A percentile compares a stretch with the other conserved stretches of the same genome.
phyloP scores from a whole-genome alignment of 176 grass and related monocot species.

The Eleusine coracana region DNA sequence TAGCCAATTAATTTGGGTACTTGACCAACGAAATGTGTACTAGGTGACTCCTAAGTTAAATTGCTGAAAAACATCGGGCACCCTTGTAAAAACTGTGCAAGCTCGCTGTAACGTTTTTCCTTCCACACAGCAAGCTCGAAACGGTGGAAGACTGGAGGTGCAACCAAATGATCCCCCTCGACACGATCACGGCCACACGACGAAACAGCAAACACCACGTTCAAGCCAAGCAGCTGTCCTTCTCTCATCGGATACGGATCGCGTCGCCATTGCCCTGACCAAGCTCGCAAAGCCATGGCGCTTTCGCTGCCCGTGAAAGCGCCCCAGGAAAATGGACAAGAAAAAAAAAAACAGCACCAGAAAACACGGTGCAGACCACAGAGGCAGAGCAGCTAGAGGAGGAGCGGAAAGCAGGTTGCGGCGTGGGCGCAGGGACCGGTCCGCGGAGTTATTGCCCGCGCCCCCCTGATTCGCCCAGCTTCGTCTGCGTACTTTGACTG shows the following conservation, averaged over 20 bases:
- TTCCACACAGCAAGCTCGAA: too few species aligned
- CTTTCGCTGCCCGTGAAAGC: not conserved
- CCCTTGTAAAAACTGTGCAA: too few species aligned
- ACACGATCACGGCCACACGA: too few species aligned
- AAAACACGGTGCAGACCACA: not conserved
- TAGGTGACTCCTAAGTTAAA: too few species aligned
- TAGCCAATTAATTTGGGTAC: too few species aligned
- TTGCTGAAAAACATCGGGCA: too few species aligned
- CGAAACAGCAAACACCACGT: not conserved
- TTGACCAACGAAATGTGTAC: too few species aligned
- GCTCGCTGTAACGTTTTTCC: too few species aligned
- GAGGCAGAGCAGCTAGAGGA: not conserved
- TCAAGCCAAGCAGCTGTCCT: not conserved
- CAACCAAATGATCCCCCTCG: too few species aligned
- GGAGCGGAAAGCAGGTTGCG: not conserved
- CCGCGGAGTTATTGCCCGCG: not conserved
- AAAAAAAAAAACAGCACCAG: not conserved
- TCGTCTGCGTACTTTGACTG: constrained; percentile 20
- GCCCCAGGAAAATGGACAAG: not conserved
- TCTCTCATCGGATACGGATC: too few species aligned
- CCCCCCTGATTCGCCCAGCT: constrained; percentile 24
- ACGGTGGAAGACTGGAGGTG: too few species aligned
- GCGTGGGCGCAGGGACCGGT: not conserved
- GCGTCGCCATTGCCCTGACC: not conserved
- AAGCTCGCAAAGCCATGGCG: not conserved